Evolutionary conservation across 2,329 filamentous ascomycete species (phyloP), one percentile per base, ranked within the genome.

Genomic region (Fusarium sarcochroum): DNA sequence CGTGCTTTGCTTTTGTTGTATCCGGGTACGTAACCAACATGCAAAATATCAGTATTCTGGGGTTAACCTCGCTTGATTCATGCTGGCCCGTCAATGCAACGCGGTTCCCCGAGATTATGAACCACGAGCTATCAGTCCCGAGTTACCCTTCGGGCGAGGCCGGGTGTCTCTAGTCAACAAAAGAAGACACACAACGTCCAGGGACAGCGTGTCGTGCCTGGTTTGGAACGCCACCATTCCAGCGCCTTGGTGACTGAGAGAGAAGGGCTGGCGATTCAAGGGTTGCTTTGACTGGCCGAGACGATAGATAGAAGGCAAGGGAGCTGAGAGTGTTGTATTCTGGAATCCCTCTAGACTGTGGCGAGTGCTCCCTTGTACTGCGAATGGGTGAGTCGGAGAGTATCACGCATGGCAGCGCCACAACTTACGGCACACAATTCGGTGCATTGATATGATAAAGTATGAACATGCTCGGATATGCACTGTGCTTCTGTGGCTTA

Each of bases 281-380:
- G 52, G 54, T 48, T 58, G 34, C 51, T 41, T 37, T 51, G 40
- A 62, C 42, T 41, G 49, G 53, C 42, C 32, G 18, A 46, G 46
- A 51, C 23, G 25, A 46, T 44, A 35, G 46, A 49, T 53, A 42
- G 48, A 54, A 49, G 59, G 40, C 42, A 66, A 62, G 54, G 55
- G 66, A 62, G 53, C 50, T 50, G 63, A 34, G 17, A 35, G 52
- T 69, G 57, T 60, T 66, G 62, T 53, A 60, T 68, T 69, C 66
- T 69, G 66, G 66, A 69, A 69, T 63, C 58, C 40, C 44, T 69
- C 66, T 58, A 66, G 53, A 68, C 50, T 68, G 67, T 70, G 67
- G 67, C 67, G 63, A 70, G 51, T 70, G 63, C 63, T 64, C 54
- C 66, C 46, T 32, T 64, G 30, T n/a, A 37, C 53, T 58, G 52